These are phyloP conservation scores for Ceratonia siliqua DNA, from an alignment of 306 rosid genomes.

Conservation along the genomic window DNA sequence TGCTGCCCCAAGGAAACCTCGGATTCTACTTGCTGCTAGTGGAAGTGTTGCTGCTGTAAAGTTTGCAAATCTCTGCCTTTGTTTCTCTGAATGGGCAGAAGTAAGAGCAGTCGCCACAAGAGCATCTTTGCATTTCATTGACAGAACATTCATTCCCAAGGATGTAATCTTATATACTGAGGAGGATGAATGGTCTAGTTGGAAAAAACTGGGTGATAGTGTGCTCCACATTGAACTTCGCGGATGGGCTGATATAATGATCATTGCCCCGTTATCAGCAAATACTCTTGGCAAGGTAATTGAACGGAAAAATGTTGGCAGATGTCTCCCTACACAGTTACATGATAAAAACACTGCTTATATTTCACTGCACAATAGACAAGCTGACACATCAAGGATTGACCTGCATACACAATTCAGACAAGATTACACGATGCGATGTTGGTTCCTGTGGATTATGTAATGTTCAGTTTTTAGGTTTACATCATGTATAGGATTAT, in stretches of 20 bases:
- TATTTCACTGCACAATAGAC: not conserved
- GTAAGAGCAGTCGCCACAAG: slow-evolving; percentile 64
- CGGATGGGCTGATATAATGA: slow-evolving; percentile 86
- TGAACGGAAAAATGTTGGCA: not conserved
- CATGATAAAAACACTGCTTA: not conserved
- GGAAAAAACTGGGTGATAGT: slow-evolving; percentile 69
- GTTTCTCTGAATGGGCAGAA: slow-evolving; percentile 78
- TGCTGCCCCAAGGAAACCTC: slow-evolving; percentile 60
- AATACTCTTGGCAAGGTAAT: slow-evolving; percentile 89
- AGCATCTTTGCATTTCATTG: slow-evolving; percentile 64
- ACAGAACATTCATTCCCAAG: slow-evolving; percentile 47
- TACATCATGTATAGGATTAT: not conserved
- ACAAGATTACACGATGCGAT: not conserved
- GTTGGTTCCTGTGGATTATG: not conserved
- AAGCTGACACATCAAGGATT: not conserved
- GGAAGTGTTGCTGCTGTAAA: slow-evolving; percentile 76
- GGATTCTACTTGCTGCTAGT: slow-evolving; percentile 78
- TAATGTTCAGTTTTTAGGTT: slow-evolving; percentile 18
- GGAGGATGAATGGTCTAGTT: slow-evolving; percentile 62
- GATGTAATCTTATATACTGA: slow-evolving; percentile 48
- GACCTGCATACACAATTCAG: not conserved
- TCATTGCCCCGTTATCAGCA: slow-evolving; percentile 88
- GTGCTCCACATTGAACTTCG: slow-evolving; percentile 80
- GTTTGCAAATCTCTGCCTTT: slow-evolving; percentile 57
- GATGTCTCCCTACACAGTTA: slow-evolving; percentile 10